phyloP scores from a whole-genome alignment of 768 basidiomycete species.

The Xerocomus spinulosus region DNA sequence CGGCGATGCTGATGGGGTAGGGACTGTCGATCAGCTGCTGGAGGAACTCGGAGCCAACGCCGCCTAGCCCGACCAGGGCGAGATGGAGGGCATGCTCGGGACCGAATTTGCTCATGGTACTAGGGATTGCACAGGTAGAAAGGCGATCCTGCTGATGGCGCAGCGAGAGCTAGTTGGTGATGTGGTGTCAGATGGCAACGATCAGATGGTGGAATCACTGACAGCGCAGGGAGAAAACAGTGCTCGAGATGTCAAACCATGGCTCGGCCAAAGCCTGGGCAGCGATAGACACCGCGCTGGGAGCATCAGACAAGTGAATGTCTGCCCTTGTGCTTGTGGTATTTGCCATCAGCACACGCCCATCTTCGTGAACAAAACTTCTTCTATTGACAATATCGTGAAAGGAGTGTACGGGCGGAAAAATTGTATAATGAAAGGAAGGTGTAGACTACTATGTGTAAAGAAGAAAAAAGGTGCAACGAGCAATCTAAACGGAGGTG shows the following conservation, averaged over 20 bases:
- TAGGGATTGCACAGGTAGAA: neutral
- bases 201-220: conserved; percentile 7
- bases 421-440: conserved; percentile 23
- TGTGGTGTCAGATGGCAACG: conserved; percentile 7
- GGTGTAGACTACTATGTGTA: conserved; percentile 19
- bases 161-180: neutral
- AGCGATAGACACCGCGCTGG: neutral
- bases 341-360: too few relatives aligned
- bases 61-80: conserved; percentile 86
- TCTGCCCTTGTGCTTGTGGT: too few relatives aligned
- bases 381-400: conserved; percentile 21
- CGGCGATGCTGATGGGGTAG: conserved; percentile 57
- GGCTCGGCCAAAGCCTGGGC: conserved; percentile 11
- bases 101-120: conserved; percentile 13
- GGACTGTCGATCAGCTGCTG: conserved; percentile 66
- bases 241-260: neutral
- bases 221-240: conserved; percentile 1
- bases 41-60: conserved; percentile 87
- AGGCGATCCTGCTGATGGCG: neutral
- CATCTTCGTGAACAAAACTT: too few relatives aligned
- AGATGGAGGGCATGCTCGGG: conserved; percentile 42
- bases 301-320: conserved; percentile 7
- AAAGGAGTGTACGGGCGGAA: conserved; percentile 27
- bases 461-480: conserved; percentile 13
- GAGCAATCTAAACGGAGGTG: conserved; percentile 18